A percentile compares a stretch with the other conserved stretches of the same genome.
Evolutionary conservation across 2,329 filamentous ascomycete genomes (phyloP).

Genomic region (Aspergillus caelatus): DNA sequence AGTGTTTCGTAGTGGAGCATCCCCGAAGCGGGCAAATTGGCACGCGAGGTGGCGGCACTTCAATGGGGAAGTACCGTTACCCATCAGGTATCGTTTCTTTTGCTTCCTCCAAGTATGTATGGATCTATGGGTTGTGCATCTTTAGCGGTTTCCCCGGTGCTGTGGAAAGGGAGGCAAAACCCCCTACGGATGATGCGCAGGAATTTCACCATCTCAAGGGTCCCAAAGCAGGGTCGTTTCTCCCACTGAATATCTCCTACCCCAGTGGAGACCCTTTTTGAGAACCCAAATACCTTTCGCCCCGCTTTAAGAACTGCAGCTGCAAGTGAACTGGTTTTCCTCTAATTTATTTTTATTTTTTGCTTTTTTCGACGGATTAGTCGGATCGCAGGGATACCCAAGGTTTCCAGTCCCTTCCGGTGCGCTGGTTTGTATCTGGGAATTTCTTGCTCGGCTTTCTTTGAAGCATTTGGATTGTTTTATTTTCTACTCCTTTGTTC

Average conservation of each 20-base stretch:
- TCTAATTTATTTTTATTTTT: neutral
- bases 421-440: neutral
- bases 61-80: neutral
- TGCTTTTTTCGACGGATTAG: neutral
- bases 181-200: no score
- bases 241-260: neutral
- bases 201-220: neutral
- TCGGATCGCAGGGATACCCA: neutral
- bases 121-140: no score
- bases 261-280: neutral
- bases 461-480: neutral
- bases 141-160: neutral
- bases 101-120: no score
- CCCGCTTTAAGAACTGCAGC: neutral
- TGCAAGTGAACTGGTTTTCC: neutral
- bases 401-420: neutral
- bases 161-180: neutral
- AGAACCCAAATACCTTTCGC: neutral
- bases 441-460: neutral
- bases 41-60: slow-evolving; percentile 18
- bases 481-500: neutral
- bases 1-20: slow-evolving; percentile 7
- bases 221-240: neutral
- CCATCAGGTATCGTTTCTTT: no score
- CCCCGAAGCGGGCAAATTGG: slow-evolving; percentile 18